Base-by-base conservation (phyloP, 2,329 filamentous ascomycete genomes). In the Sclerotinia nivalis region DNA sequence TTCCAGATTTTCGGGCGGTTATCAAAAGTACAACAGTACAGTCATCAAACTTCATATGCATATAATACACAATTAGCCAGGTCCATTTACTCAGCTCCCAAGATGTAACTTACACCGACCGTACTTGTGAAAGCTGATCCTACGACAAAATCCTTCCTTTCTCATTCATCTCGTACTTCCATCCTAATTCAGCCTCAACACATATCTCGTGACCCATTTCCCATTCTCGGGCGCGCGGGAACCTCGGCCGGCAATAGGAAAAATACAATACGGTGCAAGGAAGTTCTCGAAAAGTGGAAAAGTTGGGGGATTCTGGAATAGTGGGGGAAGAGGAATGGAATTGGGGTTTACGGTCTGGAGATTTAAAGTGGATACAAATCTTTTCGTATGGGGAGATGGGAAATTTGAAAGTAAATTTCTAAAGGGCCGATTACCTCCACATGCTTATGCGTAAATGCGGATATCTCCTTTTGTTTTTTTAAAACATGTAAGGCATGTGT, bases 351-450 rank as follows among this genome's bases (percentile, higher is more conserved):
- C 60, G 47, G 47, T 52, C 31, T 64, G 61, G 61, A 52, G 61
- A 64, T 64, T 18, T 13, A 25, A 64, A 52, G 61, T 64, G 47
- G 61, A 52, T 20, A 28, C 31, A 15, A 18, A n/a, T n/a, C n/a
- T n/a, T n/a, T n/a, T 64, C 45, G 22, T 25, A 40, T 18, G 61
- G 61, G 47, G 34, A 25, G 49, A 28, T 45, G 49, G 61, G 34
- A 52, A 52, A 40, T 64, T 28, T 22, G 47, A 20, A 50, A 15
- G 13, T 8, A 28, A 25, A n/a, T 28, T 6, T 52, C 1, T 52
- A 64, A 64, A 64, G 61, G 61, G 47, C 61, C 61, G 61, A 64
- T 64, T 64, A 52, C 31, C 61, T 64, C 61, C 47, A 64, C 40
- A 25, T 64, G 47, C 31, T 52, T 37, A 40, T 64, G 61, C 61